Evolutionary conservation across 768 basidiomycete species (phyloP).

Genomic region (Kwoniella mangroviensis): DNA sequence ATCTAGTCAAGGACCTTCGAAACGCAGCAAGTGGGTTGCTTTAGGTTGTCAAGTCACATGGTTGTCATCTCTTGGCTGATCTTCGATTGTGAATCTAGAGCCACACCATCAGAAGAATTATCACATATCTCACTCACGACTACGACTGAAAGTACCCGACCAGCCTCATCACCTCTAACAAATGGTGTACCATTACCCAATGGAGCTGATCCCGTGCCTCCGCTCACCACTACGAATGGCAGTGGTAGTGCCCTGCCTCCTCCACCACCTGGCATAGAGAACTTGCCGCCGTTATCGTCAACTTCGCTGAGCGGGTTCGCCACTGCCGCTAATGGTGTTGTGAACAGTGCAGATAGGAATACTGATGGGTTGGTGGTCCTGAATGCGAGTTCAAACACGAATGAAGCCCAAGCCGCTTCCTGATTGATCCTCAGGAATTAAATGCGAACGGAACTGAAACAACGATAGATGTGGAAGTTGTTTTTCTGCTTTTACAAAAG

Average conservation of each 20-base stretch:
- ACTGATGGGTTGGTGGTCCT: constrained; percentile 40
- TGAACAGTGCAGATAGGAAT: constrained; percentile 29
- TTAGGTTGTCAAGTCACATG: too few species aligned
- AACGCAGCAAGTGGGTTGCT: constrained; percentile 45
- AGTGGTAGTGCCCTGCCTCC: constrained; percentile 14
- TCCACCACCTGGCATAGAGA: constrained; percentile 48
- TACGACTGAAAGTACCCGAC: constrained; percentile 17
- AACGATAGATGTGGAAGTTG: too few species aligned
- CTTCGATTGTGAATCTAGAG: constrained; percentile 10
- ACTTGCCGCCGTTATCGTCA: constrained; percentile 44
- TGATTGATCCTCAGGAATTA: background rate
- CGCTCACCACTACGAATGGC: background rate
- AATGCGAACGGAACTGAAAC: background rate
- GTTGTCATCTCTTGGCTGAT: background rate
- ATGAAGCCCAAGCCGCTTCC: constrained; percentile 19
- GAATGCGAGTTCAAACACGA: background rate
- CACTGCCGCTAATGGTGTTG: constrained; percentile 50
- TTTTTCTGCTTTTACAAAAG: too few species aligned
- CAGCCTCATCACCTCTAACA: constrained; percentile 4
- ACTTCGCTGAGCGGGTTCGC: constrained; percentile 45
- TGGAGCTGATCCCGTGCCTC: constrained; percentile 32
- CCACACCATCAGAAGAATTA: constrained; percentile 32
- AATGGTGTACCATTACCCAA: constrained; percentile 29
- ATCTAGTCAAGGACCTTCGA: constrained; percentile 47
- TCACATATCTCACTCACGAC: constrained; percentile 17